Base-by-base conservation (phyloP, 106 monocot genomes). In the Platanthera zijinensis region DNA sequence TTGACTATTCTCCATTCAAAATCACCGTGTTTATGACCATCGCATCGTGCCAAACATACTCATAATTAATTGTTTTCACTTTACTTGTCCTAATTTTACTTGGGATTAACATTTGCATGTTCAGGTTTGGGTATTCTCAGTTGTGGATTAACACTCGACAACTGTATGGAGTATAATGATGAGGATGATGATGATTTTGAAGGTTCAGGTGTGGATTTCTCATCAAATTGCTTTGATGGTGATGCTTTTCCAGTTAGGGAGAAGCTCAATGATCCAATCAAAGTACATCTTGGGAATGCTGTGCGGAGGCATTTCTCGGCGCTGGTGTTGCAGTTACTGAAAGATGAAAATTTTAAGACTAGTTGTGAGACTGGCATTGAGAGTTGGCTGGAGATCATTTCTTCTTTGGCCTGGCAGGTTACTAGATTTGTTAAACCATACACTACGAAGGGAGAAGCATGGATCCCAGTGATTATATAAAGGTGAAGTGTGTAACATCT, bases 401-500 rank as follows among this genome's bases (percentile, higher is more conserved):
- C 91, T 14, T 86, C 86, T 13, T 80, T 97, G 74, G 85, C 96
- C n/a, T 94, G 93, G 93, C 86, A 89, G 78, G 91, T 93, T 54
- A 89, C 89, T 19, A 84, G 73, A 52, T 94, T 82, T 82, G 89
- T 97, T 30, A 93, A 81, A 50, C 93, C 94, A 10, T 91, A 97
- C 77, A 91, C 86, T 39, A 85, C 81, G 69, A 86, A 77, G 79
- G 96, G 93, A 53, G 93, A 57, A 94, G 89, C 80, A 97, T 97
- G 93, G 96, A 97, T 82, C 96, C 96, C 25, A 79, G 83, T 72
- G 71, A 88, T 59, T 91, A 93, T 79, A 87, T 97, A 18, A 97
- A 97, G 73, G 91, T 97, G 19, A 97, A 97, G 71, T 91, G 96
- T 66, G 74, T 97, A 67, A 25, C 82, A 46, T 89, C 86, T 46